phyloP scores from a whole-genome alignment of 2,329 filamentous ascomycete genomes.

The Arthrocladium fulminans region DNA sequence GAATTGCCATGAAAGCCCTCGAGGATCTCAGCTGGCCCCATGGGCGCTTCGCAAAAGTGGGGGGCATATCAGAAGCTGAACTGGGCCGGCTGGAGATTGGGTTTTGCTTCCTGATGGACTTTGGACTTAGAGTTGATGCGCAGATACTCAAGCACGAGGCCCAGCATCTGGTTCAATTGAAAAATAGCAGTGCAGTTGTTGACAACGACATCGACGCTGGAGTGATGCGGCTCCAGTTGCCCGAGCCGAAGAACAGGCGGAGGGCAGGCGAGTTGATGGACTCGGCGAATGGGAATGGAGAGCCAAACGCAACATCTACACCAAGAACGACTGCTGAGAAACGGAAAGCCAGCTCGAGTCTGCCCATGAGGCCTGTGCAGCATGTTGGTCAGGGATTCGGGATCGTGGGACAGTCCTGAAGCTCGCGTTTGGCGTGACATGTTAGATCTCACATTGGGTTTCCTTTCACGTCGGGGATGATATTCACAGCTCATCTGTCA shows the following conservation, averaged over 20 bases:
- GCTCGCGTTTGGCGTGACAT: too few relatives aligned
- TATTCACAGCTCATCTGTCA: too few relatives aligned
- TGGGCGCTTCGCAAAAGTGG: constrained; percentile 72
- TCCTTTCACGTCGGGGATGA: too few relatives aligned
- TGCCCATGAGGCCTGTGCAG: constrained; percentile 19
- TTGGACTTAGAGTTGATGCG: constrained; percentile 61
- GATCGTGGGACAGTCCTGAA: constrained; percentile 7
- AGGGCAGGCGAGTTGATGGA: neutral
- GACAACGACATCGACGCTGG: neutral
- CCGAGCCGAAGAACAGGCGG: neutral
- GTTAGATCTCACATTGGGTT: too few relatives aligned
- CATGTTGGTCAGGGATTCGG: constrained; percentile 9
- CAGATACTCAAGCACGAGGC: constrained; percentile 46
- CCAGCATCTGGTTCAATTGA: constrained; percentile 13
- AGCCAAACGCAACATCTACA: neutral
- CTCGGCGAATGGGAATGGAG: neutral
- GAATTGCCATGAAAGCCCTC: constrained; percentile 89
- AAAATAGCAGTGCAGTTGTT: constrained; percentile 5
- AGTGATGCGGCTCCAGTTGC: neutral
- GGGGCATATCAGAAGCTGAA: constrained; percentile 74
- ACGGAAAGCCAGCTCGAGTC: constrained; percentile 21
- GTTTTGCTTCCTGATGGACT: constrained; percentile 78
- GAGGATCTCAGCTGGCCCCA: constrained; percentile 87
- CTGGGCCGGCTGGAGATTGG: constrained; percentile 79
- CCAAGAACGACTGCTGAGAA: constrained; percentile 16